phyloP scores from a whole-genome alignment of 176 grass and related monocot genomes.

The Aegilops speltoides region DNA sequence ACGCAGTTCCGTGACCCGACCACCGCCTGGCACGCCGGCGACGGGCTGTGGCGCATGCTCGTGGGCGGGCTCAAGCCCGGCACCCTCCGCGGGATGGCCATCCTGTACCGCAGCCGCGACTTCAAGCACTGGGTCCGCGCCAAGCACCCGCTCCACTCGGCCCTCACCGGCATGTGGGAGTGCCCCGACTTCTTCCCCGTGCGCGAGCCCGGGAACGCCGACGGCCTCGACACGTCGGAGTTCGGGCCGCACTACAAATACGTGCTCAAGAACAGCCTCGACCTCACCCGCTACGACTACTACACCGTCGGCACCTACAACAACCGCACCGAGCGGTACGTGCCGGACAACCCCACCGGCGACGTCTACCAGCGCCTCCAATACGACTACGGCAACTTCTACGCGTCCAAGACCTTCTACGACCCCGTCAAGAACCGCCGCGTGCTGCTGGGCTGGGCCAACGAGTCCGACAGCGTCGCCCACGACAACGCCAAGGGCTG shows the following conservation, averaged over 20 bases:
- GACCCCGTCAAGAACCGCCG: slow-evolving; percentile 48
- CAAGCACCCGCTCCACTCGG: slow-evolving; percentile 46
- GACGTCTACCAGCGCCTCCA: slow-evolving; percentile 33
- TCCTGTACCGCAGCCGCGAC: slow-evolving; percentile 53
- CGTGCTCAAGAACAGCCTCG: slow-evolving; percentile 61
- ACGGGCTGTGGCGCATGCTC: slow-evolving; percentile 45
- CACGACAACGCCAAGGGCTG: slow-evolving; percentile 58
- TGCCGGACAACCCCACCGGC: slow-evolving; percentile 36
- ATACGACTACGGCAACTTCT: slow-evolving; percentile 83
- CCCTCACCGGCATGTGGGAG: slow-evolving; percentile 53
- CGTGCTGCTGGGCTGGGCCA: slow-evolving; percentile 58
- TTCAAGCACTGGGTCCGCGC: slow-evolving; percentile 48
- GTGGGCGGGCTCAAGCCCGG: slow-evolving; percentile 41
- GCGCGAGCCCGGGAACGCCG: neutral
- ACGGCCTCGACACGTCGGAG: slow-evolving; percentile 30
- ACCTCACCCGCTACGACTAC: slow-evolving; percentile 14
- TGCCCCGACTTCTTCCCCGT: slow-evolving; percentile 57
- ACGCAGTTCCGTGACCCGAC: slow-evolving; percentile 66
- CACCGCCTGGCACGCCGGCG: slow-evolving; percentile 44
- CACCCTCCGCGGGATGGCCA: neutral
- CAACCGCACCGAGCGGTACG: slow-evolving; percentile 23
- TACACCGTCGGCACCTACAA: slow-evolving; percentile 10
- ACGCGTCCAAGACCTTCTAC: slow-evolving; percentile 80
- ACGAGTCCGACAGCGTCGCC: slow-evolving; percentile 46
- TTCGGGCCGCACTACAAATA: slow-evolving; percentile 12